Base-by-base conservation (phyloP, 257 asterid species). In the Avicennia marina region DNA sequence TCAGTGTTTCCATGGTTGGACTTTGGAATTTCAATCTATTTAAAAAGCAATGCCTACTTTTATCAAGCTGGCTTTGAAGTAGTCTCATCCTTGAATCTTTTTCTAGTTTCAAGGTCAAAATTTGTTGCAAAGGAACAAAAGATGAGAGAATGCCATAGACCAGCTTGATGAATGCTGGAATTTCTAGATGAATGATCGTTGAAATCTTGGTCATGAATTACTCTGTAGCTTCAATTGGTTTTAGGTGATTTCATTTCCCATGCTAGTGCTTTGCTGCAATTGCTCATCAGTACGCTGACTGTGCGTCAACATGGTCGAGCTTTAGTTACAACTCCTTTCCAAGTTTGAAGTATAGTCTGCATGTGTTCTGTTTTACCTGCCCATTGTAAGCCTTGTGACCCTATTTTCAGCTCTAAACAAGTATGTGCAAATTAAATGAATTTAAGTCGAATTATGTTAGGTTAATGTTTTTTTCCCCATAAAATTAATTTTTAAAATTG, bases 51-150 rank as follows among this genome's bases (percentile, higher is more conserved):
- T n/a, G n/a, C n/a, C n/a, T n/a, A n/a, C n/a, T n/a, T n/a, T n/a
- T 58, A 13, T 54, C 11, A 16, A 21, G 24, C 39, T 42, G n/a
- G 43, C 8, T 39, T 21, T 34, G 24, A 31, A 55, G 12, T 50
- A 43, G 20, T 33, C 57, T 58, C 54, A 54, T 54, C 51, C n/a
- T n/a, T n/a, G n/a, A 18, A 40, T 53, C 3, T 20, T 17, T 67
- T 26, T 43, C 13, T 26, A 34, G 47, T 41, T 40, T 57, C 61
- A 65, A 51, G 36, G 53, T 40, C 54, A 18, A 40, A 54, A 11
- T 58, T 60, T 63, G 41, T 44, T 31, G n/a, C 49, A 29, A 46
- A 27, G 11, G 16, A 39, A 59, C 34, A 64, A 13, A 20, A 46
- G 56, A 33, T 29, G 21, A 33, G n/a, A n/a, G n/a, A n/a, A n/a